Conservation (phyloP, 768 basidiomycete species). For the Trametes punicea region DNA sequence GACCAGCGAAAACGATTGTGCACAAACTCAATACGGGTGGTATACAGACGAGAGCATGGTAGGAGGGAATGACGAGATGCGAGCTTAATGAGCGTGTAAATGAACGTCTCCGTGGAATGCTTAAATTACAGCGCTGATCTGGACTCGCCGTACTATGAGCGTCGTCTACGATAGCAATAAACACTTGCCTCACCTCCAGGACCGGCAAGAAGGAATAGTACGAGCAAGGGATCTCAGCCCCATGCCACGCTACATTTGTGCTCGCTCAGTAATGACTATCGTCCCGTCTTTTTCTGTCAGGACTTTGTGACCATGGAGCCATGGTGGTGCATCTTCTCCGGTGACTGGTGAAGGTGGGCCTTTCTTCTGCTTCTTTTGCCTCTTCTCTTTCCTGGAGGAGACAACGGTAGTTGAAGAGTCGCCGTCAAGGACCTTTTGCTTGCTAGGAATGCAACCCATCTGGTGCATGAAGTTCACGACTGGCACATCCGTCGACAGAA, state of each 20-base stretch:
- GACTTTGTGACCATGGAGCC: constrained; percentile 29
- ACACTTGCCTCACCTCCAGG: constrained; percentile 10
- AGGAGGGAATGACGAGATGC: neutral
- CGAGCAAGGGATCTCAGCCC: neutral
- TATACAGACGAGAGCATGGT: constrained; percentile 11
- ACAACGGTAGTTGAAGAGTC: constrained; percentile 5
- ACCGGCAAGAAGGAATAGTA: neutral
- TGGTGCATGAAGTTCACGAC: neutral
- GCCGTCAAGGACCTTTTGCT: constrained; percentile 26
- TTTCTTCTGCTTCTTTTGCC: constrained; percentile 9
- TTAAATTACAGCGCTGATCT: constrained; percentile 11
- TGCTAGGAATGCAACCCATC: constrained; percentile 47
- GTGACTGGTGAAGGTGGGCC: constrained; percentile 22
- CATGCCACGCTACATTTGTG: neutral
- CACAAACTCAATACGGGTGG: constrained; percentile 2
- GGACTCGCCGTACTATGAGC: neutral
- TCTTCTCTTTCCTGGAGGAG: constrained; percentile 4
- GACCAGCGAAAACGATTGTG: neutral
- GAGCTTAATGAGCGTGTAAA: constrained; percentile 9
- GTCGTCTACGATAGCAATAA: no score
- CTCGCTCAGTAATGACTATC: constrained; percentile 16
- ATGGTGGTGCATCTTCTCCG: constrained; percentile 28
- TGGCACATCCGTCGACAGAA: neutral
- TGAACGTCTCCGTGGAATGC: constrained; percentile 3
- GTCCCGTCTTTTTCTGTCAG: constrained; percentile 30